Evolutionary conservation across 106 monocot genomes (phyloP).

Genomic region (Dactylorhiza incarnata): DNA sequence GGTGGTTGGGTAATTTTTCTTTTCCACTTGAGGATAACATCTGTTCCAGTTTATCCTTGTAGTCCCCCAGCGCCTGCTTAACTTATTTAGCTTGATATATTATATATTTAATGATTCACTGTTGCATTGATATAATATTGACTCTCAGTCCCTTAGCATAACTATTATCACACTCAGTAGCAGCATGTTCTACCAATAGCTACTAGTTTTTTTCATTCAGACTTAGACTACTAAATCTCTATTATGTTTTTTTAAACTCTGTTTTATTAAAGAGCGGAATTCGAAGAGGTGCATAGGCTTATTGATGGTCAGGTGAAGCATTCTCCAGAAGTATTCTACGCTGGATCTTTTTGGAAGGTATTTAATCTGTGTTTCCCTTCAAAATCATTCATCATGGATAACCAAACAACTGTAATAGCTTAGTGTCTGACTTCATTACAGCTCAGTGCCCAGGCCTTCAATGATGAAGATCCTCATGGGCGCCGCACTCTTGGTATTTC

Average conservation of each 20-base stretch:
- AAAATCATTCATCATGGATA: background rate
- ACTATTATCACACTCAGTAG: background rate
- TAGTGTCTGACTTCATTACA: slow-evolving; percentile 18
- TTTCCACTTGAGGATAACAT: background rate
- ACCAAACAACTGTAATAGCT: background rate
- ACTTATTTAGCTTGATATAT: background rate
- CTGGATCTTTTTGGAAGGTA: slow-evolving; percentile 99
- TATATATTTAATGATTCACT: background rate
- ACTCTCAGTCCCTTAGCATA: background rate
- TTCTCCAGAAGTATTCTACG: slow-evolving; percentile 92
- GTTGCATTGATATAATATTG: background rate
- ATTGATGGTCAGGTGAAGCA: slow-evolving; percentile 94
- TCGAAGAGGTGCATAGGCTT: slow-evolving; percentile 85
- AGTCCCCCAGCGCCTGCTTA: background rate
- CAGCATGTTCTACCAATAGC: background rate
- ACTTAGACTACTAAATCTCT: background rate
- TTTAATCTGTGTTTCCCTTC: background rate
- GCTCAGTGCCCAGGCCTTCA: slow-evolving; percentile 98
- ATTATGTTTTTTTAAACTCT: background rate
- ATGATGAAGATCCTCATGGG: slow-evolving; percentile 96
- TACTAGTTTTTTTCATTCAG: background rate
- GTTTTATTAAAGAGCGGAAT: slow-evolving; percentile 60
- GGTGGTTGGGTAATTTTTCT: background rate
- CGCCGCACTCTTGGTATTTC: slow-evolving; percentile 82
- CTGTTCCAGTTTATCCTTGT: background rate